phyloP scores from a whole-genome alignment of 2,329 filamentous ascomycete species.

The Trichoderma arundinaceum region DNA sequence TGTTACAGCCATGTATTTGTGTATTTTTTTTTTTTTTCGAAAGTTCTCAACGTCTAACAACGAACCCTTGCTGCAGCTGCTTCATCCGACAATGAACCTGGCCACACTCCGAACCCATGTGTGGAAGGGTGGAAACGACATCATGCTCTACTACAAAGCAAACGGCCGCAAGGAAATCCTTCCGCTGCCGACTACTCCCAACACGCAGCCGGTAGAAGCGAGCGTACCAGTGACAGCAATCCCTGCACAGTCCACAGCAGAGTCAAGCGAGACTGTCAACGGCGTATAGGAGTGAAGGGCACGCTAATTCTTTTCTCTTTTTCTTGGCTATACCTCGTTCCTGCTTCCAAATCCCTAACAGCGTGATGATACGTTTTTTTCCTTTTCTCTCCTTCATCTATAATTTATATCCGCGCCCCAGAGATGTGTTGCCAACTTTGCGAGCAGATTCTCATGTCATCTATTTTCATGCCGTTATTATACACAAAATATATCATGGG shows the following conservation, averaged over 20 bases:
- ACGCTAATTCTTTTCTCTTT: not conserved
- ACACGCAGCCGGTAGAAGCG: not conserved
- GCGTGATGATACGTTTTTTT: conserved; percentile 14
- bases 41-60: conserved; percentile 1
- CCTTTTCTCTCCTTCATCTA: conserved; percentile 2
- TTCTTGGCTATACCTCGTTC: not conserved
- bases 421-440: not conserved
- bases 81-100: conserved; percentile 87
- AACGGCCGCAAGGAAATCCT: conserved; percentile 77
- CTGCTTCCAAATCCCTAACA: not conserved
- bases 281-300: conserved; percentile 6
- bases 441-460: not conserved
- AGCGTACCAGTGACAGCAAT: conserved; percentile 39
- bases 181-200: not conserved
- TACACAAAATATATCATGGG: conserved; percentile 2
- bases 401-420: not conserved
- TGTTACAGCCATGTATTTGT: not conserved
- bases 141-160: conserved; percentile 86
- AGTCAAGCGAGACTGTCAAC: conserved; percentile 14
- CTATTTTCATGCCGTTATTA: conserved; percentile 3
- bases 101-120: conserved; percentile 89
- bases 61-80: conserved; percentile 51
- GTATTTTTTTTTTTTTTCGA: too few relatives aligned
- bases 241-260: not conserved
- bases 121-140: conserved; percentile 94